phyloP scores from a whole-genome alignment of 345 rosid species.

The Melastoma malabathricum region DNA sequence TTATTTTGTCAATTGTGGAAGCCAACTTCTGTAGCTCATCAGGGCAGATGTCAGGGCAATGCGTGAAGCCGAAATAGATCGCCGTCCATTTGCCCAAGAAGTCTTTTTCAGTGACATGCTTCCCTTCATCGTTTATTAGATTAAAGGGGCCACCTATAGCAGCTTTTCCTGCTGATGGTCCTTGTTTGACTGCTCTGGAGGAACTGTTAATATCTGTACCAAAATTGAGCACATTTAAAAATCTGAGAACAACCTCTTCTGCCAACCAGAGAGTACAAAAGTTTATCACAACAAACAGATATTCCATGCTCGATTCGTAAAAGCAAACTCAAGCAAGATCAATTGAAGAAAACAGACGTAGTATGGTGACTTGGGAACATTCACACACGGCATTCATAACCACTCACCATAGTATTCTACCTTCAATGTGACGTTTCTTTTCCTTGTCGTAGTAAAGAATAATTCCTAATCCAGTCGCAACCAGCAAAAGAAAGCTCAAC shows the following conservation, averaged over 20 bases:
- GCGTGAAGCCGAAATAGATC: conserved; percentile 93
- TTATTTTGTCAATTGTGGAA: conserved; percentile 75
- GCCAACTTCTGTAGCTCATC: conserved; percentile 81
- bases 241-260: background rate
- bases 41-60: conserved; percentile 97
- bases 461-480: conserved; percentile 68
- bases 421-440: conserved; percentile 93
- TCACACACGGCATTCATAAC: conserved; percentile 2
- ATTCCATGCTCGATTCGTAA: no score
- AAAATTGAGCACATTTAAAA: conserved; percentile 2
- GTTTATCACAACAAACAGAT: no score
- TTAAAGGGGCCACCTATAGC: conserved; percentile 92
- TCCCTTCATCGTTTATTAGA: conserved; percentile 77
- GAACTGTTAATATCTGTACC: conserved; percentile 52
- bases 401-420: conserved; percentile 92
- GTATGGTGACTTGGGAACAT: background rate
- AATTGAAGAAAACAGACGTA: background rate
- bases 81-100: conserved; percentile 81
- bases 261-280: background rate
- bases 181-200: conserved; percentile 72
- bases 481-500: conserved; percentile 74
- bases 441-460: conserved; percentile 48
- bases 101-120: conserved; percentile 63
- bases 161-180: conserved; percentile 89
- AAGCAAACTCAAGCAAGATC: background rate